Base-by-base conservation (phyloP, 1,284 basidiomycete genomes). In the Caloboletus firmus region DNA sequence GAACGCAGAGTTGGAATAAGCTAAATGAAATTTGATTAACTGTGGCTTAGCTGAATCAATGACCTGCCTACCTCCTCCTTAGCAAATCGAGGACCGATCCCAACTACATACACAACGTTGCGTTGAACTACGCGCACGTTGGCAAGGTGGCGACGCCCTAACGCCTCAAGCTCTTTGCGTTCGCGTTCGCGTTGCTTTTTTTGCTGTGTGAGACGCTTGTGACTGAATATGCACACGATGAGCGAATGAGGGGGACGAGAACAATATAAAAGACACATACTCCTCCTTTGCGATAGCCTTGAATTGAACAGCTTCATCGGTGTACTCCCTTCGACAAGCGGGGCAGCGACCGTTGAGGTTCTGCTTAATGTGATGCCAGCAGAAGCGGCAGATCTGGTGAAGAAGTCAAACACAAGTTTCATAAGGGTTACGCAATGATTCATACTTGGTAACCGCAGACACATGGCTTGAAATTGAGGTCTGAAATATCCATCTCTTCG, bases 391-490 rank as follows among this genome's bases (percentile, higher is more conserved):
- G 64, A 99, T 95, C 95, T 98, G 62, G 39, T 57, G 57, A 51
- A 62, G 59, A 59, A 54, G 61, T 53, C 49, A 49, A 45, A 48
- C 35, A 45, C 24, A 26, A 49, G 48, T 49, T 56, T 56, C 53
- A 61, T 55, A 59, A 55, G 41, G 30, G 49, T 60, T 50, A 58
- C 58, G 56, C 52, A 34, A 58, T 47, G 35, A 46, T 47, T 51
- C 76, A 66, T 70, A 92, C 95, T 82, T 98, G 95, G 76, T 99
- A 97, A 62, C 97, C 97, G 75, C 97, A 99, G 52, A 95, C 87
- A 74, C 97, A 99, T 18, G 97, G 97, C 78, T 96, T 97, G 80
- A 99, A 99, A 79, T 98, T 97, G 70, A 98, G 85, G 81, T 99
- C 97, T 40, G 95, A 95, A 60, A 99, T 85, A 75, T 99, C 97